These are phyloP conservation scores for Trebouxia gelatinosa DNA, from an alignment of 163 green algal species.

Conservation along the genomic window DNA sequence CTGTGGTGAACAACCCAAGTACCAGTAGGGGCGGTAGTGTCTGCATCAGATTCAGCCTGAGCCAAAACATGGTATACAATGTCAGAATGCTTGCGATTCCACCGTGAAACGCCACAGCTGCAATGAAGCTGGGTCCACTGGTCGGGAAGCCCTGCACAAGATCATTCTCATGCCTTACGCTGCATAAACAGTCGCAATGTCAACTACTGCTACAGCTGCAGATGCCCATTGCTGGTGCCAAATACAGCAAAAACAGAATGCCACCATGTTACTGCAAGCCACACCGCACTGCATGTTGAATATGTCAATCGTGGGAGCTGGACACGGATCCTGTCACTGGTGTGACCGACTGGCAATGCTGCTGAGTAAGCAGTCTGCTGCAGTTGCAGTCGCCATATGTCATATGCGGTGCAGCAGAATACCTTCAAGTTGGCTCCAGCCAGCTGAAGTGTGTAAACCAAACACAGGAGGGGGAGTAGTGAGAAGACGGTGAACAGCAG, in stretches of 20 bases:
- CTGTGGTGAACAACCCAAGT: constrained; percentile 28
- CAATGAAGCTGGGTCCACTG: constrained; percentile 36
- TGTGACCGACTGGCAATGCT: background rate
- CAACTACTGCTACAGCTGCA: background rate
- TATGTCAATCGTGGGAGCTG: background rate
- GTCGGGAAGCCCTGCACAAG: constrained; percentile 51
- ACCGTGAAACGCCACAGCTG: constrained; percentile 57
- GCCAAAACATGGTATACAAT: constrained; percentile 67
- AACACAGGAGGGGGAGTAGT: constrained; percentile 41
- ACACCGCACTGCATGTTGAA: too few relatives aligned
- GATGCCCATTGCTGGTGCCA: background rate
- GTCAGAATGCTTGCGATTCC: constrained; percentile 56
- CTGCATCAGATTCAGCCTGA: constrained; percentile 59
- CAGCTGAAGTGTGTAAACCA: constrained; percentile 40
- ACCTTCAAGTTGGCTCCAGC: constrained; percentile 58
- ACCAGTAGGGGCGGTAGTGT: constrained; percentile 31
- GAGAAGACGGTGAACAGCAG: constrained; percentile 51
- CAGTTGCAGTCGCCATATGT: too few relatives aligned
- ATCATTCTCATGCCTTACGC: too few relatives aligned
- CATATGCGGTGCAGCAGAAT: background rate
- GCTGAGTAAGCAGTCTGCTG: background rate
- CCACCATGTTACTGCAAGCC: background rate
- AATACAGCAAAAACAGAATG: background rate
- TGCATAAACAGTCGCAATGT: background rate
- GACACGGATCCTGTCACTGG: background rate